phyloP scores from a whole-genome alignment of 225 moss, liverwort and hornwort genomes.

The Physcomitrellopsis africana region DNA sequence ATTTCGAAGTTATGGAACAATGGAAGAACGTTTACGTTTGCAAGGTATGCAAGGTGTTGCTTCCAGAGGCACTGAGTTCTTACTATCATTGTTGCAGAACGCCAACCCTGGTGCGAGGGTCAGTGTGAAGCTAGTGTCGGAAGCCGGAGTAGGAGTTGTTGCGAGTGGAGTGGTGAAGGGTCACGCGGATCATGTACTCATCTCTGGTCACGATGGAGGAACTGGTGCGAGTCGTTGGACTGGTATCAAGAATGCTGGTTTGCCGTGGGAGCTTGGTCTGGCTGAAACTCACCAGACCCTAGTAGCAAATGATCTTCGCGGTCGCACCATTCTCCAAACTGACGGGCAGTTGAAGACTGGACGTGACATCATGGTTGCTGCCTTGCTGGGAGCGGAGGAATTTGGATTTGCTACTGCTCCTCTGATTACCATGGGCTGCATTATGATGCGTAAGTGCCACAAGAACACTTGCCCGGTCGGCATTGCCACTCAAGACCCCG shows the following conservation, averaged over 20 bases:
- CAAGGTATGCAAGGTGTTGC: background rate
- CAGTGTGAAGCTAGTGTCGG: constrained; percentile 75
- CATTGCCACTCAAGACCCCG: constrained; percentile 68
- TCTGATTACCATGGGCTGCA: constrained; percentile 69
- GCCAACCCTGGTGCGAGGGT: constrained; percentile 61
- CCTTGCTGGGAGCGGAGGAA: constrained; percentile 67
- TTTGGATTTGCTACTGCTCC: constrained; percentile 72
- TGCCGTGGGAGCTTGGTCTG: constrained; percentile 72
- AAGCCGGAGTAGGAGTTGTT: constrained; percentile 70
- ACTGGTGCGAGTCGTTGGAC: constrained; percentile 77
- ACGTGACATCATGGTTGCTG: constrained; percentile 62
- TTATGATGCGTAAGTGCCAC: constrained; percentile 80
- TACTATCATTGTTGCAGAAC: constrained; percentile 46
- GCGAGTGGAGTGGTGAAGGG: constrained; percentile 75
- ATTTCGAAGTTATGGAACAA: background rate
- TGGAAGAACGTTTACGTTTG: background rate
- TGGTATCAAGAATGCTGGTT: constrained; percentile 67
- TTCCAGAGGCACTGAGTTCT: background rate
- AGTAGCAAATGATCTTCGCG: constrained; percentile 63
- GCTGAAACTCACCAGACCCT: constrained; percentile 72
- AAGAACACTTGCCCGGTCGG: constrained; percentile 75
- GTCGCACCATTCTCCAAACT: constrained; percentile 59
- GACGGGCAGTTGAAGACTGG: constrained; percentile 75
- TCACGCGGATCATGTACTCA: constrained; percentile 70
- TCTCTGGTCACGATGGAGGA: constrained; percentile 71